Evolutionary conservation across 164 flowering plant species (phyloP), one percentile per base, ranked within the genome.

Genomic region (Cinnamomum chago): DNA sequence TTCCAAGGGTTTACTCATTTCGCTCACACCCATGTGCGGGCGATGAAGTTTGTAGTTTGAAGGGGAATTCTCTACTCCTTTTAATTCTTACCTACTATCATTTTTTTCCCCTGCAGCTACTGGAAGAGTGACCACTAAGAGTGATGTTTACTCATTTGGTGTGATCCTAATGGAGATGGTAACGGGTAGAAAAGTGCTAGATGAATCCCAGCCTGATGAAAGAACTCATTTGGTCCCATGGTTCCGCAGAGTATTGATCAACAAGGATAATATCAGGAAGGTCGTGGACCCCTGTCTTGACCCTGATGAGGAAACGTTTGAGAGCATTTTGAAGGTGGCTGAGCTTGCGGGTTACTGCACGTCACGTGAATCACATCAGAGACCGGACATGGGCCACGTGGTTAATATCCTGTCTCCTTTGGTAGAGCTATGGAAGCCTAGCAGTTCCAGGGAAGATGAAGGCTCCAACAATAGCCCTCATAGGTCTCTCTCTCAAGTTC

Each of bases 291-390:
- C 82, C 12, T 52, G 75, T 11, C 78, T 87, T 6, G 66, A 81
- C 40, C 83, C 84, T 5, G 88, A 81, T 15, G 87, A 87, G 1
- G 90, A 87, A 68, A 88, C 83, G 2, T 83, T 64, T 30, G 72
- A 24, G n/a, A 82, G 78, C 82, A 85, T 88, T 18, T 75, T 79
- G 71, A 80, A 58, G 50, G 89, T 86, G 13, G 82, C 88, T 18
- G 88, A 88, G 68, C 84, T 88, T 25, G 87, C 88, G 2, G 86
- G 90, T 17, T 82, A 87, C 68, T 85, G 90, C 79, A 85, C 87
- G 3, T 81, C 85, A 12, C 85, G 89, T 0, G 89, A 88, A 51
- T 86, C 89, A n/a, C 33, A 71, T 71, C 89, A 85, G 64, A 84
- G 88, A 71, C 90, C 90, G 0, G 88, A 84, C 70, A 85, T 87